Conservation (phyloP, 768 basidiomycete genomes). For the Hemileccinum impolitum region DNA sequence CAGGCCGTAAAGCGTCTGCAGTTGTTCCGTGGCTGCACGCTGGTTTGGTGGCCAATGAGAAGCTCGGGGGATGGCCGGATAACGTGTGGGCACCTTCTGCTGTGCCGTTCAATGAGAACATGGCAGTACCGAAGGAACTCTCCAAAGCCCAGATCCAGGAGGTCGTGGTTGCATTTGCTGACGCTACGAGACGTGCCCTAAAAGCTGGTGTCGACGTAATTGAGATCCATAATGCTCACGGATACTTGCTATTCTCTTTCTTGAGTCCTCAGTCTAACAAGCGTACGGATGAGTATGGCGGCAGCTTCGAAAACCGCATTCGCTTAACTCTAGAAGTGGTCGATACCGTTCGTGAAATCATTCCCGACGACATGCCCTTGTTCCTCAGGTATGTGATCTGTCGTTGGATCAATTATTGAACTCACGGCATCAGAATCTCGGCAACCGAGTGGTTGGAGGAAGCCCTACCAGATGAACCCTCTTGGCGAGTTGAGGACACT, state of each 20-base stretch:
- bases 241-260: constrained; percentile 57
- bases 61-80: constrained; percentile 49
- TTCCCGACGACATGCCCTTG: constrained; percentile 61
- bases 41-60: constrained; percentile 33
- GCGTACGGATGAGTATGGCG: constrained; percentile 67
- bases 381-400: constrained; percentile 55
- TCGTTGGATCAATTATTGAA: not conserved
- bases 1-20: constrained; percentile 71
- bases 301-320: constrained; percentile 68
- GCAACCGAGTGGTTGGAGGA: constrained; percentile 74
- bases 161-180: constrained; percentile 53
- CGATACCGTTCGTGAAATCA: constrained; percentile 57
- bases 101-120: constrained; percentile 41
- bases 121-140: constrained; percentile 54
- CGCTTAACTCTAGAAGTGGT: constrained; percentile 62
- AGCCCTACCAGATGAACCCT: constrained; percentile 52
- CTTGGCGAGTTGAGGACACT: constrained; percentile 71
- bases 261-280: constrained; percentile 58
- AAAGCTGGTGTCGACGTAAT: constrained; percentile 56
- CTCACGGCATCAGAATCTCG: constrained; percentile 41
- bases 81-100: constrained; percentile 57
- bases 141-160: constrained; percentile 53
- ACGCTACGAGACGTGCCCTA: constrained; percentile 49
- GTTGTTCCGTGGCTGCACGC: constrained; percentile 56
- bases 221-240: constrained; percentile 66